Percentiles rank a stretch among this genome's conserved stretches.
Conservation (phyloP, 1,139 yeast genomes). For the Spathaspora sp. region DNA sequence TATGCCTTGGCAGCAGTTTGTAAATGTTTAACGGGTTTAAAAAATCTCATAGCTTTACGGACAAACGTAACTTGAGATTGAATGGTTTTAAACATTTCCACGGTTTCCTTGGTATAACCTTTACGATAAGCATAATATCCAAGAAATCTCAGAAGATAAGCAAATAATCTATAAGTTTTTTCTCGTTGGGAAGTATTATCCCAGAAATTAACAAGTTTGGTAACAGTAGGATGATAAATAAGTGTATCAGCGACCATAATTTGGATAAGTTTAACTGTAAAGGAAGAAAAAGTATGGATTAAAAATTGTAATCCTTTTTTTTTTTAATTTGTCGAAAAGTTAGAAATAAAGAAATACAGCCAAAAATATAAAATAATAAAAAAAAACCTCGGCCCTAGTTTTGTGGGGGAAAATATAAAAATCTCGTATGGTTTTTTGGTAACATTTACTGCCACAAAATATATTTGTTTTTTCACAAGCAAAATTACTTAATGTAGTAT, state of each 20-base stretch:
- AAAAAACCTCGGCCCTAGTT: background rate
- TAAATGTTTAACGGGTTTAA: conserved; percentile 78
- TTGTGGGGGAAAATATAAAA: too few relatives aligned
- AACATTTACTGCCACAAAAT: too few relatives aligned
- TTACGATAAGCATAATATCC: conserved; percentile 61
- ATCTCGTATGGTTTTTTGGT: too few relatives aligned
- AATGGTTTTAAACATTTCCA: conserved; percentile 50
- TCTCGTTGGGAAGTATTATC: conserved; percentile 67
- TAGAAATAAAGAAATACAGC: too few relatives aligned
- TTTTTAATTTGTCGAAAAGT: background rate
- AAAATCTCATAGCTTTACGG: conserved; percentile 81
- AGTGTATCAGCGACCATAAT: conserved; percentile 66
- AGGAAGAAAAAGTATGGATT: background rate
- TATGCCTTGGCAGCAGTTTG: conserved; percentile 67
- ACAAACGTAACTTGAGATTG: conserved; percentile 64
- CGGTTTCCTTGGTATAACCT: conserved; percentile 54
- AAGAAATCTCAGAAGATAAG: conserved; percentile 76
- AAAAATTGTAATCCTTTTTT: background rate
- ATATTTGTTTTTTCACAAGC: background rate
- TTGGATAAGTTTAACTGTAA: background rate
- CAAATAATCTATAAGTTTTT: conserved; percentile 76
- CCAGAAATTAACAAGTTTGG: conserved; percentile 61
- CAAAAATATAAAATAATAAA: too few relatives aligned
- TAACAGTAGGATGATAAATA: conserved; percentile 72
- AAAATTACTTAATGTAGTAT: background rate